phyloP scores from a whole-genome alignment of 148 eudicot species.

The Rhododendron ovatum region DNA sequence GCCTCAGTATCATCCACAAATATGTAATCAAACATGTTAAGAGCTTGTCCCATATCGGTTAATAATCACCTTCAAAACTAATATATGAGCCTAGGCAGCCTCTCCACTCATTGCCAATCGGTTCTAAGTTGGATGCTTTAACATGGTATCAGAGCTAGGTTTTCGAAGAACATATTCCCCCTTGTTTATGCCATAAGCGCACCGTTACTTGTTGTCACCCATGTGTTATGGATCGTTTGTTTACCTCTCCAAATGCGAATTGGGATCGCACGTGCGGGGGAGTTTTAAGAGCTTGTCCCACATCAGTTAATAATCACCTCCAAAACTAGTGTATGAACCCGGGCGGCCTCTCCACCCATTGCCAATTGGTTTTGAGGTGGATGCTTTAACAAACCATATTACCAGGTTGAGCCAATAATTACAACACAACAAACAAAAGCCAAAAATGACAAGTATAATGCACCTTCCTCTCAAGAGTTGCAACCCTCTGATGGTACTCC shows the following conservation, averaged over 20 bases:
- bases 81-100: not conserved
- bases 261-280: too few species aligned
- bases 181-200: not conserved
- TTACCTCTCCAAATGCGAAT: not conserved
- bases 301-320: not conserved
- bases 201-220: not conserved
- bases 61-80: not conserved
- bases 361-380: not conserved
- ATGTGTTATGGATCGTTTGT: not conserved
- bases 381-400: not conserved
- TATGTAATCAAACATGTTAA: not conserved
- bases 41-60: not conserved
- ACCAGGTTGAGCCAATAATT: not conserved
- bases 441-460: slow-evolving; percentile 5
- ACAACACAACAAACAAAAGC: not conserved
- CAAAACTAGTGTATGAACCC: not conserved
- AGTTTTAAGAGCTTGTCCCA: too few species aligned
- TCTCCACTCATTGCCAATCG: not conserved
- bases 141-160: not conserved
- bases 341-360: not conserved
- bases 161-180: not conserved
- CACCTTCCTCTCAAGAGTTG: slow-evolving; percentile 95
- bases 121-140: not conserved
- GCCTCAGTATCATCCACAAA: not conserved
- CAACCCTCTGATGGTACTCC: slow-evolving; percentile 92